A percentile compares a stretch with the other conserved stretches of the same genome.
Conservation (phyloP, 2,329 filamentous ascomycete genomes). For the Fusarium anguioides region DNA sequence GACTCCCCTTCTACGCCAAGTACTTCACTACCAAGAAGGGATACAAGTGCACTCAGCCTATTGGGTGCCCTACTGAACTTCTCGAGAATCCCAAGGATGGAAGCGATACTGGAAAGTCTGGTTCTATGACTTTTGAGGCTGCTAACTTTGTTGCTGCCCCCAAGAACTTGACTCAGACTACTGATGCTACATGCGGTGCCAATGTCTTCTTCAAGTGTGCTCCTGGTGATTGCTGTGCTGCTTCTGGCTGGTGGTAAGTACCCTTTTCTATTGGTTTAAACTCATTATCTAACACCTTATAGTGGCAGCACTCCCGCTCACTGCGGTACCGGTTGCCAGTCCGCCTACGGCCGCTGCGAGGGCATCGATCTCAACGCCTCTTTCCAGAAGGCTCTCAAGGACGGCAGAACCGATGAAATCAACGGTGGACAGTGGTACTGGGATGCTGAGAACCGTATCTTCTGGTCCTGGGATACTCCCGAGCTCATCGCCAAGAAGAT, state of each 20-base stretch:
- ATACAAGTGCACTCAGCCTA: constrained; percentile 57
- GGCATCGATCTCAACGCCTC: constrained; percentile 32
- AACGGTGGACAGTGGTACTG: constrained; percentile 68
- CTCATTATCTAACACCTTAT: not conserved
- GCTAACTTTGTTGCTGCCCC: constrained; percentile 43
- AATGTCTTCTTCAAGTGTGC: constrained; percentile 32
- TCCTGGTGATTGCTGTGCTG: constrained; percentile 29
- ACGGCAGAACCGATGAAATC: constrained; percentile 57
- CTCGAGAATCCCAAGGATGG: constrained; percentile 69
- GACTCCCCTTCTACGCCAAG: constrained; percentile 76
- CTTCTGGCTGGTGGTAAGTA: constrained; percentile 42
- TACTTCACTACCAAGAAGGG: constrained; percentile 68
- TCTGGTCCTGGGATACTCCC: constrained; percentile 67
- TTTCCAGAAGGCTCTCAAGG: constrained; percentile 56
- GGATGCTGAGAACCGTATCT: constrained; percentile 57
- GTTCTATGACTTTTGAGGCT: constrained; percentile 55
- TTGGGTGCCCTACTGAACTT: constrained; percentile 68
- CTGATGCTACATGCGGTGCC: constrained; percentile 37
- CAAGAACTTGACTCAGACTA: constrained; percentile 30
- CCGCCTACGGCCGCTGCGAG: constrained; percentile 32
- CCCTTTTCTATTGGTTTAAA: accelerated
- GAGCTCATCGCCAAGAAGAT: constrained; percentile 62
- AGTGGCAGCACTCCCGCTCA: constrained; percentile 37
- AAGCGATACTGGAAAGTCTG: constrained; percentile 64
- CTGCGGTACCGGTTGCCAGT: constrained; percentile 39